Percentiles rank a stretch among this genome's conserved stretches.
These are phyloP conservation scores for Penicillium atrosanguineum DNA, from an alignment of 495 filamentous ascomycete species.

Conservation along the genomic window DNA sequence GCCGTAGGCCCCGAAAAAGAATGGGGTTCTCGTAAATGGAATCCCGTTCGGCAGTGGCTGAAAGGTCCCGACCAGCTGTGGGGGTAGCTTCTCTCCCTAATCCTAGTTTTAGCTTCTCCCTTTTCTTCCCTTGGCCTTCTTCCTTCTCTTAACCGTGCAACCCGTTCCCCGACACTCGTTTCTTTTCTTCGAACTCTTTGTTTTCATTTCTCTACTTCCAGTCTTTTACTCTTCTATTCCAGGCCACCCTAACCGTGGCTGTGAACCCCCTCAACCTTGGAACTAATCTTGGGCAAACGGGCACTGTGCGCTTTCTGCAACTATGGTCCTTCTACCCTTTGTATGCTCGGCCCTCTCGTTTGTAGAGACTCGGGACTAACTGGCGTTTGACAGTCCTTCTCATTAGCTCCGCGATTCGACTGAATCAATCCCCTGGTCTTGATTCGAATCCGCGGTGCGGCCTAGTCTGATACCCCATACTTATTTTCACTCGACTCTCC, in stretches of 20 bases:
- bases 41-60: neutral
- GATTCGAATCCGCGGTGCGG: conserved; percentile 24
- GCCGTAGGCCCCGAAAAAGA: neutral
- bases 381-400: conserved; percentile 17
- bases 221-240: neutral
- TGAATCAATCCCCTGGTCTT: conserved; percentile 16
- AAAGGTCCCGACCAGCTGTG: neutral
- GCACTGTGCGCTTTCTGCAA: conserved; percentile 5
- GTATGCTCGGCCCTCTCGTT: conserved; percentile 12
- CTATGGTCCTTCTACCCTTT: conserved; percentile 18
- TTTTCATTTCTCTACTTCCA: neutral
- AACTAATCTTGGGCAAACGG: conserved; percentile 11
- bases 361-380: conserved; percentile 15
- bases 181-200: conserved; percentile 9
- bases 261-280: neutral
- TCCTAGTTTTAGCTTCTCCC: neutral
- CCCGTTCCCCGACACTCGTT: conserved; percentile 10
- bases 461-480: conserved; percentile 8
- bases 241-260: neutral
- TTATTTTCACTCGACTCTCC: conserved; percentile 12
- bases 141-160: neutral
- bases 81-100: conserved; percentile 1
- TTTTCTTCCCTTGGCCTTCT: conserved; percentile 2
- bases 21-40: neutral
- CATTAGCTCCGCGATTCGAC: conserved; percentile 17